phyloP scores from a whole-genome alignment of 2,329 filamentous ascomycete species.

The Verticillium isaacii region DNA sequence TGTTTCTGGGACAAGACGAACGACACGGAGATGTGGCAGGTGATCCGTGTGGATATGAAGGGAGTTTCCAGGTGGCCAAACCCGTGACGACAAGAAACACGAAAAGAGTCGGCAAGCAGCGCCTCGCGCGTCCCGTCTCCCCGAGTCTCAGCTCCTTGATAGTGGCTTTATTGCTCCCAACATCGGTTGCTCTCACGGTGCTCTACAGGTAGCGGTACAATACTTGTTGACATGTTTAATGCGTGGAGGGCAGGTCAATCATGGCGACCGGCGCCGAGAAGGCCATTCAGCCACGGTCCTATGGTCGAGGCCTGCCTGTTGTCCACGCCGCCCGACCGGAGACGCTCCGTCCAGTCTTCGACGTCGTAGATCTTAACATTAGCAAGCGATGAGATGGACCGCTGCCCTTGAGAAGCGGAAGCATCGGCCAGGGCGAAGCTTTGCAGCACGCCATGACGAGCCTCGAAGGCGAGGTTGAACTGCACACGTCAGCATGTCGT shows the following conservation, averaged over 20 bases:
- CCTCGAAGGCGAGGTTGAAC: constrained; percentile 26
- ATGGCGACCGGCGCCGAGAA: background rate
- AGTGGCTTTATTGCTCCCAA: background rate
- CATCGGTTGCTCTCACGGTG: background rate
- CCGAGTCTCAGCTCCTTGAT: background rate
- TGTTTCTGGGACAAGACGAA: background rate
- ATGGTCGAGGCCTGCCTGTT: constrained; percentile 3
- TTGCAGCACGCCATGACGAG: constrained; percentile 31
- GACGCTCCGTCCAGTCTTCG: constrained; percentile 8
- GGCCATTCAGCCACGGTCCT: constrained; percentile 9
- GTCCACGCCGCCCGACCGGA: constrained; percentile 3
- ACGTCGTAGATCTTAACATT: constrained; percentile 10
- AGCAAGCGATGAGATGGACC: constrained; percentile 2
- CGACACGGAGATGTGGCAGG: background rate
- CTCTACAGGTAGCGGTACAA: background rate
- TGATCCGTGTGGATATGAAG: background rate
- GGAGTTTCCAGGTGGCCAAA: background rate
- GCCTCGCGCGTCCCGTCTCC: background rate
- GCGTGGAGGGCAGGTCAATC: background rate
- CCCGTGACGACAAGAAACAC: background rate
- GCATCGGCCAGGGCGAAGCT: constrained; percentile 19
- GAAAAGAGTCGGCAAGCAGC: background rate
- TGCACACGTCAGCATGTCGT: background rate
- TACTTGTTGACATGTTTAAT: background rate
- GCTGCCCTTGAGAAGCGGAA: background rate